Conservation (phyloP, 495 filamentous ascomycete genomes). For the Ramalina intermedia region DNA sequence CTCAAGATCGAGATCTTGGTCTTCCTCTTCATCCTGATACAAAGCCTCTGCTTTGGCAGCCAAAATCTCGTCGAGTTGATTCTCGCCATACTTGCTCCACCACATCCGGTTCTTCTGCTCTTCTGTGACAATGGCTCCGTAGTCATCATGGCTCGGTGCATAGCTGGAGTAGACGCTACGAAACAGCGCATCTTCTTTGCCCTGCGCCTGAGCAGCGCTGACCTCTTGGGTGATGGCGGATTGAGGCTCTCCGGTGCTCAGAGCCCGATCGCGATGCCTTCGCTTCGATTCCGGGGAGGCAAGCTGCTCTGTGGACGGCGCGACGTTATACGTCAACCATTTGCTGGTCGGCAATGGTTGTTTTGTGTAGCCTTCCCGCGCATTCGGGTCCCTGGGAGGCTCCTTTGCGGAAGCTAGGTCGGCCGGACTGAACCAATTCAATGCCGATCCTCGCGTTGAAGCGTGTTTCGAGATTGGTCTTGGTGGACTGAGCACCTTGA, state of each 20-base stretch:
- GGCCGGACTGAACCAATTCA: constrained; percentile 49
- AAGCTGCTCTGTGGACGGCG: constrained; percentile 18
- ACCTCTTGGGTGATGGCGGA: constrained; percentile 27
- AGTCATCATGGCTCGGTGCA: constrained; percentile 70
- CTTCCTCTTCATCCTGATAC: constrained; percentile 15
- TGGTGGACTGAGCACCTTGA: constrained; percentile 58
- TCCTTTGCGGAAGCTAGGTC: constrained; percentile 10
- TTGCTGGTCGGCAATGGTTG: constrained; percentile 44
- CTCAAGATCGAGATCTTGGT: constrained; percentile 13
- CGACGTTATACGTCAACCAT: constrained; percentile 50
- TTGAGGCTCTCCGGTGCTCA: constrained; percentile 51
- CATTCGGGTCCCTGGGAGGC: constrained; percentile 18
- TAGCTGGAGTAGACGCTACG: constrained; percentile 78
- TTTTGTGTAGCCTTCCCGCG: constrained; percentile 40
- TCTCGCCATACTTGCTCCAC: constrained; percentile 68
- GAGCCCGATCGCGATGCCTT: constrained; percentile 54
- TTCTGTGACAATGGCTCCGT: constrained; percentile 54
- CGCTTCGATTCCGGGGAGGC: constrained; percentile 44
- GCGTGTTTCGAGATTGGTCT: constrained; percentile 44
- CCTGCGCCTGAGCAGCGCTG: constrained; percentile 38
- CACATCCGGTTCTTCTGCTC: constrained; percentile 63
- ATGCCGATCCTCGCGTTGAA: constrained; percentile 40
- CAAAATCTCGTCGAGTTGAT: constrained; percentile 38
- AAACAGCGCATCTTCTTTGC: constrained; percentile 59
- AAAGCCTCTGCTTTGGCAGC: constrained; percentile 19